Conservation (phyloP, 1,284 basidiomycete species). For the Pterula multifida region DNA sequence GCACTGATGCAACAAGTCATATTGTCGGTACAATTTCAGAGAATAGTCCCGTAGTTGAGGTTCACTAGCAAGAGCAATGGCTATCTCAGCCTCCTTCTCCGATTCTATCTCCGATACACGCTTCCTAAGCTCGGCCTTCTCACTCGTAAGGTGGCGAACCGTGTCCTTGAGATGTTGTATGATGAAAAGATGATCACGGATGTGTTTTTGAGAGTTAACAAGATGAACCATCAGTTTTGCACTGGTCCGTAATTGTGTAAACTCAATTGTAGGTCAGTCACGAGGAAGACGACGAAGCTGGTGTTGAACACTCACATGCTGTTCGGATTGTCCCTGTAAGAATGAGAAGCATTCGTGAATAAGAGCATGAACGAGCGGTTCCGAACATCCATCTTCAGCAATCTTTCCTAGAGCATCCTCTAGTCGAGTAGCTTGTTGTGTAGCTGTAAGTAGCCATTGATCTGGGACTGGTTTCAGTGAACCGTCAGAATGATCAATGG, state of each 20-base stretch:
- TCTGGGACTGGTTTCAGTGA: neutral
- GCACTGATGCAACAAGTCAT: neutral
- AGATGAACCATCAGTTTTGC: neutral
- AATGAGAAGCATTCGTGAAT: constrained; percentile 1
- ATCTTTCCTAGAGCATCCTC: neutral
- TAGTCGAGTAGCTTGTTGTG: neutral
- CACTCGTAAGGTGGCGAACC: neutral
- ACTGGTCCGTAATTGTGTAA: neutral
- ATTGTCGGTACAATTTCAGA: neutral
- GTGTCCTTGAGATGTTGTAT: neutral
- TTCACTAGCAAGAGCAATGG: neutral
- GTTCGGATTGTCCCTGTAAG: neutral
- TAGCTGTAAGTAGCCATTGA: neutral
- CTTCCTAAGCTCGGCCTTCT: neutral
- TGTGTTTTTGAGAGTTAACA: neutral
- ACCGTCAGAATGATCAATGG: neutral
- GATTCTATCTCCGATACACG: neutral
- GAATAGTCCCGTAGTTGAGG: neutral
- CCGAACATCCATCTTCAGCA: neutral
- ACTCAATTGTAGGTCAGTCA: neutral
- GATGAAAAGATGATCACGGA: neutral
- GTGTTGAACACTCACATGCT: neutral
- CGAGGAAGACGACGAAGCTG: neutral
- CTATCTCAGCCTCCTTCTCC: constrained; percentile 1
- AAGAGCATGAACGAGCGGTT: neutral